These are phyloP conservation scores for Arthroderma sp. DNA, from an alignment of 2,329 filamentous ascomycete genomes.

Conservation along the genomic window DNA sequence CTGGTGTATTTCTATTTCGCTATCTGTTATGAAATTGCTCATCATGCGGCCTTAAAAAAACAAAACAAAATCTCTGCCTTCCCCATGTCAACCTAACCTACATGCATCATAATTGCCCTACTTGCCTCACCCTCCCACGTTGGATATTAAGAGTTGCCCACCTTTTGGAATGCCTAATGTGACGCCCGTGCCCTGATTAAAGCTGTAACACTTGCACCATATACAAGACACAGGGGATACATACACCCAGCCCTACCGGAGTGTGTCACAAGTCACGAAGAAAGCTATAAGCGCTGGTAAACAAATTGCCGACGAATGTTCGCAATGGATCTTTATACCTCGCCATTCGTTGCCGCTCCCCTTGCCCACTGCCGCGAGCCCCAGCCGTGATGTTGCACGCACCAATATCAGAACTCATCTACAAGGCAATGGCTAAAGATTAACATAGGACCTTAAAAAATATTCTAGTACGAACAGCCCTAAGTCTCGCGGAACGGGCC, in stretches of 20 bases:
- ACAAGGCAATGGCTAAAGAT: background rate
- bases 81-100: background rate
- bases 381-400: background rate
- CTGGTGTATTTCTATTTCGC: conserved; percentile 2
- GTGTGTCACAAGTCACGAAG: background rate
- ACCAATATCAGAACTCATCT: background rate
- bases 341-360: background rate
- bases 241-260: background rate
- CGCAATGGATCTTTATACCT: background rate
- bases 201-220: background rate
- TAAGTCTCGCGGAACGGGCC: no score
- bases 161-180: background rate
- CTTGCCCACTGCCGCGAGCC: background rate
- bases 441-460: no score
- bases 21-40: conserved; percentile 1
- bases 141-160: background rate
- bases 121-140: background rate
- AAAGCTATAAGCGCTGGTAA: background rate
- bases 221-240: background rate
- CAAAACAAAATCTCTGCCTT: conserved; percentile 1
- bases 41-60: conserved; percentile 1
- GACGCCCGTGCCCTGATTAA: background rate
- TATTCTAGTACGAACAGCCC: no score
- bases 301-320: background rate
- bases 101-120: background rate